These are phyloP conservation scores for Monosporascus sp. DNA, from an alignment of 2,329 filamentous ascomycete genomes.

Conservation along the genomic window DNA sequence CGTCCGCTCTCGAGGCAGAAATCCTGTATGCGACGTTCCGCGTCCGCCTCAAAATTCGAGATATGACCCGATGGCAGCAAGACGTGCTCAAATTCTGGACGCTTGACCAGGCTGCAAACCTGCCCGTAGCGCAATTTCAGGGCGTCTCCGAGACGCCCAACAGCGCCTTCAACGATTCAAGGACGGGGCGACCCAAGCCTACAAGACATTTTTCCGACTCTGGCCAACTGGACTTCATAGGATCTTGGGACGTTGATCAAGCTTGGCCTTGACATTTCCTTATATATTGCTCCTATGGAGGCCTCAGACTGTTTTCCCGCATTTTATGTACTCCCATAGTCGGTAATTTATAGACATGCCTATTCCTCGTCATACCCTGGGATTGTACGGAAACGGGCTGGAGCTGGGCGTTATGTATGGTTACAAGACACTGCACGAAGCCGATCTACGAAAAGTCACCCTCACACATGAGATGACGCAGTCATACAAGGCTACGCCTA, in stretches of 20 bases:
- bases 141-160: slow-evolving; percentile 14
- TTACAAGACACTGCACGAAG: too few species aligned
- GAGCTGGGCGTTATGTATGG: too few species aligned
- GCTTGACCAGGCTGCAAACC: slow-evolving; percentile 27
- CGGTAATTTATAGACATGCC: too few species aligned
- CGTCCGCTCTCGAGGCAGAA: slow-evolving; percentile 39
- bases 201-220: slow-evolving; percentile 17
- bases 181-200: slow-evolving; percentile 4
- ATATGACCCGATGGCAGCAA: slow-evolving; percentile 34
- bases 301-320: background rate
- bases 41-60: slow-evolving; percentile 24
- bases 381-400: too few species aligned
- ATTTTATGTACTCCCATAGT: too few species aligned
- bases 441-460: too few species aligned
- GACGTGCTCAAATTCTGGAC: slow-evolving; percentile 38
- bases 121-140: slow-evolving; percentile 8
- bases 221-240: slow-evolving; percentile 13
- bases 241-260: slow-evolving; percentile 15
- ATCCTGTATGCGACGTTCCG: slow-evolving; percentile 36
- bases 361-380: too few species aligned
- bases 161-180: slow-evolving; percentile 11
- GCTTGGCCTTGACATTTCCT: slow-evolving; percentile 8
- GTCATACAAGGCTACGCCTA: too few species aligned
- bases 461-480: too few species aligned
- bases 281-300: background rate